Evolutionary conservation across 352 stramenopile species (phyloP).

Genomic region (Pythium biforme): DNA sequence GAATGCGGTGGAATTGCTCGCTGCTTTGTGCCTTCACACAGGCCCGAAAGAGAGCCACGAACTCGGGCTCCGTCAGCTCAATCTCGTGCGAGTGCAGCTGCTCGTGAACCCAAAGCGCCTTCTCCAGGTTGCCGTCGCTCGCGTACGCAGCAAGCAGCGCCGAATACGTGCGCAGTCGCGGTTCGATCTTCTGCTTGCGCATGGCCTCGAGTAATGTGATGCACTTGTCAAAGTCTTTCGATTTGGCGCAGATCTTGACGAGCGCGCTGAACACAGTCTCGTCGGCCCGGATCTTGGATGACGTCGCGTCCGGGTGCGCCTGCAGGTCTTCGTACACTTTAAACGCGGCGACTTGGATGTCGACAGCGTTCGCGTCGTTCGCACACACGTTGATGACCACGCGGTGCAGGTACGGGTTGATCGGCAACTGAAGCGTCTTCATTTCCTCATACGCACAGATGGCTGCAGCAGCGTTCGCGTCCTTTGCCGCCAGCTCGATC

Average conservation of each 20-base stretch:
- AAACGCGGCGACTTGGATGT: conserved; percentile 25
- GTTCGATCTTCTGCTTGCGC: conserved; percentile 40
- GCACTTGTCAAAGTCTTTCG: conserved; percentile 52
- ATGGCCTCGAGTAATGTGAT: conserved; percentile 51
- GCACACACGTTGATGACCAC: conserved; percentile 36
- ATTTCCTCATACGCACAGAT: conserved; percentile 69
- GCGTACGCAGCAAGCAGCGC: conserved; percentile 65
- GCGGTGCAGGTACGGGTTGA: conserved; percentile 34
- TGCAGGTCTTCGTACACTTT: conserved; percentile 23
- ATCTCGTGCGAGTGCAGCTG: conserved; percentile 47
- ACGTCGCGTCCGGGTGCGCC: conserved; percentile 18
- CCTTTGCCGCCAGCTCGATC: conserved; percentile 36
- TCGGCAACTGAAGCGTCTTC: conserved; percentile 30
- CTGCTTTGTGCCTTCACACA: conserved; percentile 40
- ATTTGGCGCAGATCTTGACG: conserved; percentile 70
- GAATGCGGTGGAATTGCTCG: conserved; percentile 51
- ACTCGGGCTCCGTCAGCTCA: conserved; percentile 64
- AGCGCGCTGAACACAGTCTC: conserved; percentile 76
- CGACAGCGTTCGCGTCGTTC: conserved; percentile 13
- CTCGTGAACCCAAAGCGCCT: conserved; percentile 54
- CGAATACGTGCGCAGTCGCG: conserved; percentile 74
- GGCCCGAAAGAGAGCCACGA: conserved; percentile 52
- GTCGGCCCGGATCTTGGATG: conserved; percentile 32
- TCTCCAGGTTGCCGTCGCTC: conserved; percentile 46
- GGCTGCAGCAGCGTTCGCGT: conserved; percentile 29